Evolutionary conservation across 192 early-diverging fungal species (phyloP).

Genomic region (Oehlia diaphana): DNA sequence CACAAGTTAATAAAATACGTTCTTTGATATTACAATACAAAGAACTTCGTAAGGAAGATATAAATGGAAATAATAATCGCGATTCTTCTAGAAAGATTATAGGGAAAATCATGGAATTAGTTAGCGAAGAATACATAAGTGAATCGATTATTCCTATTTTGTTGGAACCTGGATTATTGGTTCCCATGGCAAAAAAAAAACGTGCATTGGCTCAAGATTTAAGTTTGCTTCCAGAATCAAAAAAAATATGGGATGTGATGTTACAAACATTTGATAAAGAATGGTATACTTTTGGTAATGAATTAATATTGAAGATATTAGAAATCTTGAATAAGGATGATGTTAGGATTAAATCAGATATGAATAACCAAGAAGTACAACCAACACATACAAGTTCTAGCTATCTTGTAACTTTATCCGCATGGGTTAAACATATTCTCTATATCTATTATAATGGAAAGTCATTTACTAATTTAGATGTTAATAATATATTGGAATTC

Average conservation of each 20-base stretch:
- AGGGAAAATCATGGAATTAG: constrained; percentile 37
- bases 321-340: constrained; percentile 27
- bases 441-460: constrained; percentile 32
- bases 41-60: constrained; percentile 25
- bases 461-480: constrained; percentile 28
- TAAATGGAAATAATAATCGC: constrained; percentile 13
- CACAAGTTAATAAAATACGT: constrained; percentile 35
- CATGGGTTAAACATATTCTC: constrained; percentile 58
- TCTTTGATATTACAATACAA: constrained; percentile 3
- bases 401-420: constrained; percentile 37
- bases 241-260: constrained; percentile 43
- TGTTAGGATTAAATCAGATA: background rate
- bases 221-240: constrained; percentile 40
- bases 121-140: constrained; percentile 47
- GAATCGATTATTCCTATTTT: constrained; percentile 51
- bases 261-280: constrained; percentile 42
- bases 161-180: constrained; percentile 55
- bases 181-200: constrained; percentile 55
- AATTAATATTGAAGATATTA: constrained; percentile 36
- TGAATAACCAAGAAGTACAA: background rate
- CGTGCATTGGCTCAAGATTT: constrained; percentile 37
- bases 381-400: background rate
- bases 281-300: constrained; percentile 34
- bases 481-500: constrained; percentile 58
- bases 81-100: constrained; percentile 28